Evolutionary conservation across 305 asterid genomes (phyloP).

Genomic region (Fraxinus floribunda): DNA sequence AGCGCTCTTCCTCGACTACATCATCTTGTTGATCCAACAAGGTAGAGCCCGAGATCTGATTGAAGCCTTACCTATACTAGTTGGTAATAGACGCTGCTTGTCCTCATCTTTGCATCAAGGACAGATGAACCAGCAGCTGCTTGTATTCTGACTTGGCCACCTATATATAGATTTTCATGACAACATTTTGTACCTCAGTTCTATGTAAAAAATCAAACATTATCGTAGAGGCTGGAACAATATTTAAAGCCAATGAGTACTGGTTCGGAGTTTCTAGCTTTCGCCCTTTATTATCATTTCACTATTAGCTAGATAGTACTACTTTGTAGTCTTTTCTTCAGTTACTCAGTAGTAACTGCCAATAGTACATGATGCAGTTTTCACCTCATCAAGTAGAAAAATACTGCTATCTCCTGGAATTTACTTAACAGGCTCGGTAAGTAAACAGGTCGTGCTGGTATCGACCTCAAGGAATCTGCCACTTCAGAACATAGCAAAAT

Average conservation of each 20-base stretch:
- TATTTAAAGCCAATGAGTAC: background rate
- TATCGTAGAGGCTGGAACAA: background rate
- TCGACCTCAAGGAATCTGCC: background rate
- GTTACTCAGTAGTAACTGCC: background rate
- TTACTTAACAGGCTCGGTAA: background rate
- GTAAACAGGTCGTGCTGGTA: background rate
- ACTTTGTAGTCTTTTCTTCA: background rate
- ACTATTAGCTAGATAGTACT: background rate
- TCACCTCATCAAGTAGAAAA: background rate
- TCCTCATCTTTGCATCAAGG: background rate
- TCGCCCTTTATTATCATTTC: background rate
- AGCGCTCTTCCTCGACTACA: constrained; percentile 26
- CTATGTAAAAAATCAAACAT: background rate
- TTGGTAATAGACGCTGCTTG: background rate
- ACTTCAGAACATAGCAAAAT: background rate
- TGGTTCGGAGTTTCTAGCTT: background rate
- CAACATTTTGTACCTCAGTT: background rate
- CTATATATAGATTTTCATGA: background rate
- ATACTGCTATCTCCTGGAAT: background rate
- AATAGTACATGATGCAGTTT: background rate
- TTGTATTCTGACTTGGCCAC: background rate
- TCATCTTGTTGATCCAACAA: constrained; percentile 23
- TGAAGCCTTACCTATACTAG: constrained; percentile 24
- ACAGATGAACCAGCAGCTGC: background rate
- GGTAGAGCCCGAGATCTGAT: constrained; percentile 23